Base-by-base conservation (phyloP, 257 asterid genomes). In the Solanum chmielewskii region DNA sequence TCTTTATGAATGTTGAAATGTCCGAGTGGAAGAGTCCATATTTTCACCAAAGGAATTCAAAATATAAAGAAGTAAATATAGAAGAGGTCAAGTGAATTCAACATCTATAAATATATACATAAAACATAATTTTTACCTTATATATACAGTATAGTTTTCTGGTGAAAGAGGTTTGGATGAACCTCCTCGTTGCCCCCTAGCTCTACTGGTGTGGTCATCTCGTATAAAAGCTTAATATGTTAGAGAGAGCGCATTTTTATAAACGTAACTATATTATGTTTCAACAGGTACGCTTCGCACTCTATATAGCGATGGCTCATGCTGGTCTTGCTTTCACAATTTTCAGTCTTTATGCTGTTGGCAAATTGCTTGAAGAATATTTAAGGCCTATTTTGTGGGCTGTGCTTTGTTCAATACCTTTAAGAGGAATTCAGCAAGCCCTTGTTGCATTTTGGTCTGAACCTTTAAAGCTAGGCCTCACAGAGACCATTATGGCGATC, bases 261-360 rank as follows among this genome's bases (percentile, higher is more conserved):
- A 9, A 45, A 27, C 84, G 9, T 25, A 9, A 27, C 9, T 45
- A 45, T 45, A 27, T 44, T 78, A 5, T 45, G 25, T 78, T 10
- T 27, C 66, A 45, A 3, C 98, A 97, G 99, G 99, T 96, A 85
- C 95, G 99, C 84, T 94, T 97, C 45, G 98, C 99, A 49, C 92
- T 97, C 83, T 97, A 93, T 92, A 97, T 96, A 90, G 93, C 99
- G 90, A 94, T 97, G 99, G 99, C 99, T 29, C 99, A 97, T 87
- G 98, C 97, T 6, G 98, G 98, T 11, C 89, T 97, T 29, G 98
- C 96, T 31, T 93, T 97, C 90, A 83, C 92, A 13, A 88, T 95
- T 44, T 92, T 96, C 81, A 87, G 93, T 42, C 90, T 96, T 21
- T 97, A 90, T 84, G 98, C 92, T 27, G 95, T 97, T 23, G 92